Evolutionary conservation across 495 filamentous ascomycete species (phyloP).

Genomic region (Ramalina intermedia): DNA sequence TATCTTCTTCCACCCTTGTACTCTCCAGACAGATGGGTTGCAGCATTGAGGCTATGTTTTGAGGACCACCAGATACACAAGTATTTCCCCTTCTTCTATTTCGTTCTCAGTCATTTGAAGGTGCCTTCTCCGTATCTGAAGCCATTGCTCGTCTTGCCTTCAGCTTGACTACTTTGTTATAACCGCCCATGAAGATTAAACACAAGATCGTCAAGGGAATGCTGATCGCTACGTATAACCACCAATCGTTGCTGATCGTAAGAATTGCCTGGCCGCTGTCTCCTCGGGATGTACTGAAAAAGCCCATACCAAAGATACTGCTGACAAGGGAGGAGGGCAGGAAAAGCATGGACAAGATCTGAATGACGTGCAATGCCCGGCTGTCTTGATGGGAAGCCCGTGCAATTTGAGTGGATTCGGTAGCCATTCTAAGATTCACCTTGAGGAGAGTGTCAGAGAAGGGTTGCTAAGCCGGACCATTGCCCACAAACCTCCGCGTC

Average conservation of each 20-base stretch:
- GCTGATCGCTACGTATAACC: constrained; percentile 3
- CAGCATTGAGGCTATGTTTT: no score
- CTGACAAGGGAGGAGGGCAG: constrained; percentile 5
- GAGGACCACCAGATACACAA: no score
- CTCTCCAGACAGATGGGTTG: no score
- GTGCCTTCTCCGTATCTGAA: no score
- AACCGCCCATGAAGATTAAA: neutral
- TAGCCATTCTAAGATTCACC: constrained; percentile 6
- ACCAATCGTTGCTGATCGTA: constrained; percentile 1
- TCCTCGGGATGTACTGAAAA: constrained; percentile 5
- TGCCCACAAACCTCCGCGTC: constrained; percentile 7
- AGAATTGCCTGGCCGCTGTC: neutral
- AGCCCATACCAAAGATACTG: constrained; percentile 7
- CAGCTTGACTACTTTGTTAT: neutral
- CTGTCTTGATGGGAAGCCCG: constrained; percentile 8
- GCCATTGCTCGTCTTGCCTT: neutral
- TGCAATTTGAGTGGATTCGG: constrained; percentile 8
- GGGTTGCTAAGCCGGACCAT: neutral
- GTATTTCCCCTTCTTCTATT: no score
- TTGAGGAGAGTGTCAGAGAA: neutral
- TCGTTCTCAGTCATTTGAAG: no score
- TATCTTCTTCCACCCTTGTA: no score
- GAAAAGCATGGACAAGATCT: constrained; percentile 6
- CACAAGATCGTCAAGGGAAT: constrained; percentile 2
- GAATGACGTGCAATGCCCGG: constrained; percentile 3